phyloP scores from a whole-genome alignment of 768 basidiomycete species.

The Hemileccinum impolitum region DNA sequence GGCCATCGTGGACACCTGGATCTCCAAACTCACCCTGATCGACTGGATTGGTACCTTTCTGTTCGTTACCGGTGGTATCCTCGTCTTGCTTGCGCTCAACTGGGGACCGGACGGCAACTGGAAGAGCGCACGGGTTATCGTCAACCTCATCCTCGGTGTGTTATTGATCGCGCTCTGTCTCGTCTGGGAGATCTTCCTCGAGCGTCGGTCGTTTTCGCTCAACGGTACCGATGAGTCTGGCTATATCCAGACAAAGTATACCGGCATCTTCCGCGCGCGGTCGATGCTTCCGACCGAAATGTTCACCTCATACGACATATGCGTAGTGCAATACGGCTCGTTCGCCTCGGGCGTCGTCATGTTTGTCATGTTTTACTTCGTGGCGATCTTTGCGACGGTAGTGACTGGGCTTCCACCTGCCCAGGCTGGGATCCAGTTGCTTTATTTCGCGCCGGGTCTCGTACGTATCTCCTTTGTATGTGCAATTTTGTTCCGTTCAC shows the following conservation, averaged over 20 bases:
- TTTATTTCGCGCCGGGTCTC: conserved; percentile 51
- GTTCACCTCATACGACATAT: conserved; percentile 42
- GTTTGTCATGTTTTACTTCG: conserved; percentile 53
- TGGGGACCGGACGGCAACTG: conserved; percentile 47
- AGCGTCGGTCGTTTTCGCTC: conserved; percentile 15
- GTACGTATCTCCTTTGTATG: conserved; percentile 24
- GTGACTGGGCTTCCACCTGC: conserved; percentile 40
- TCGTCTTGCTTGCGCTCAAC: conserved; percentile 48
- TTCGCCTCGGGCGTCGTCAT: conserved; percentile 46
- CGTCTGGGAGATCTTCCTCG: conserved; percentile 42
- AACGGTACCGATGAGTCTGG: background rate
- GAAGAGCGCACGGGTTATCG: conserved; percentile 44
- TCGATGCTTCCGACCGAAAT: conserved; percentile 48
- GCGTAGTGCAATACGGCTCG: conserved; percentile 35
- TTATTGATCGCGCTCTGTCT: conserved; percentile 39
- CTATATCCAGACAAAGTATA: conserved; percentile 2
- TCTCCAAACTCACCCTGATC: conserved; percentile 33
- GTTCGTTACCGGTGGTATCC: conserved; percentile 43
- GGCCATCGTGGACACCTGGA: conserved; percentile 13
- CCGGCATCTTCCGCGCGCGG: conserved; percentile 27
- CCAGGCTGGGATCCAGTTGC: conserved; percentile 43
- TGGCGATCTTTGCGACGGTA: conserved; percentile 49
- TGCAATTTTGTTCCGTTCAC: background rate
- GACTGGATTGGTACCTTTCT: conserved; percentile 48
- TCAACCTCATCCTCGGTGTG: conserved; percentile 43